phyloP scores from a whole-genome alignment of 352 stramenopile species.

The Aphanomyces stellatus region DNA sequence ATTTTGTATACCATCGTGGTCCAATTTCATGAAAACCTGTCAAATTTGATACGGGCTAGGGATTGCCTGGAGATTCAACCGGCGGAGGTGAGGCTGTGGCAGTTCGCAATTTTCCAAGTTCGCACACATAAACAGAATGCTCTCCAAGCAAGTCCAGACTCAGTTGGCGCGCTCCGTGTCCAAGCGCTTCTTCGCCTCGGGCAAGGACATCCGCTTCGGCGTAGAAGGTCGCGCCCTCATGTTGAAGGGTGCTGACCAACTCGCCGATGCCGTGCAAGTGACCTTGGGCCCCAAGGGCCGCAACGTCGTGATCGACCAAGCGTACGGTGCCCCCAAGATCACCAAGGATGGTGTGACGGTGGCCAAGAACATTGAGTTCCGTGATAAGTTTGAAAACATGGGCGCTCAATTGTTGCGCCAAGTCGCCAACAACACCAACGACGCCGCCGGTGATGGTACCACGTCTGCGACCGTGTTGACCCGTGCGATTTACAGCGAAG shows the following conservation, averaged over 20 bases:
- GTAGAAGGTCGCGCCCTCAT: constrained; percentile 96
- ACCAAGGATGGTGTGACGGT: constrained; percentile 98
- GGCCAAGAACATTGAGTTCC: constrained; percentile 96
- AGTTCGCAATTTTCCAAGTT: constrained; percentile 21
- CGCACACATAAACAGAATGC: constrained; percentile 12
- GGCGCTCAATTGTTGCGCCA: constrained; percentile 77
- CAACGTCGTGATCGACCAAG: constrained; percentile 99
- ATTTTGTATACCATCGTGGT: constrained; percentile 12
- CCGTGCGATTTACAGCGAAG: constrained; percentile 97
- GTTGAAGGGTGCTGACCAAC: constrained; percentile 97
- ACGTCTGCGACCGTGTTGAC: constrained; percentile 99
- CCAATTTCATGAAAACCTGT: not conserved
- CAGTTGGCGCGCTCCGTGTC: constrained; percentile 26
- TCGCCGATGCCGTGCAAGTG: constrained; percentile 99
- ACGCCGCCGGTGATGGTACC: constrained; percentile 99
- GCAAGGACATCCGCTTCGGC: constrained; percentile 99
- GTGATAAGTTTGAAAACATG: constrained; percentile 92
- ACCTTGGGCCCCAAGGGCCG: constrained; percentile 99
- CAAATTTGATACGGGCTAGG: constrained; percentile 1
- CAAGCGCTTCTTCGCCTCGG: constrained; percentile 74
- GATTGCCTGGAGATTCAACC: not conserved
- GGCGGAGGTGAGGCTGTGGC: not conserved
- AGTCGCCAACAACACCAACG: constrained; percentile 98
- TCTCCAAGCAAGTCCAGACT: constrained; percentile 20
- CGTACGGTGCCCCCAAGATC: constrained; percentile 95